A percentile compares a stretch with the other conserved stretches of the same genome.
Conservation (phyloP, 257 asterid genomes). For the Gentiana straminea region DNA sequence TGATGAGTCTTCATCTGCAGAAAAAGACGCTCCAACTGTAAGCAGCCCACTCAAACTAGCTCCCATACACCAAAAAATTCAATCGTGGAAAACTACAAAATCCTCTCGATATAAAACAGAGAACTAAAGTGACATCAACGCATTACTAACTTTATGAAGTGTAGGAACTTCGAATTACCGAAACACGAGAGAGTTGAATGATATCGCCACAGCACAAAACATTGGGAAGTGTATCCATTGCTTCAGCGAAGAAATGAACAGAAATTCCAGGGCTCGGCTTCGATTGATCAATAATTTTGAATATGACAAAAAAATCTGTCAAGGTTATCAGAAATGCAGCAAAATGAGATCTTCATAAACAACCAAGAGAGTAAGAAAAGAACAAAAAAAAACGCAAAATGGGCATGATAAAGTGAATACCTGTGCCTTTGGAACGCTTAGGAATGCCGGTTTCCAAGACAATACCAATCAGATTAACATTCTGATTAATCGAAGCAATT, state of each 20-base stretch:
- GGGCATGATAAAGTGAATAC: no score
- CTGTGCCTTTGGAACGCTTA: no score
- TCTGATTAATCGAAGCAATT: no score
- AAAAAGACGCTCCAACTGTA: not conserved
- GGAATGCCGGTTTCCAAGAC: no score
- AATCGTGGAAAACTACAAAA: no score
- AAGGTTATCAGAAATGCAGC: not conserved
- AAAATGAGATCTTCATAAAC: not conserved
- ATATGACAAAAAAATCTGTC: slow-evolving; percentile 48
- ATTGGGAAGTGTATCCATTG: slow-evolving; percentile 54
- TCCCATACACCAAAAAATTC: no score
- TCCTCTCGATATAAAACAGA: no score
- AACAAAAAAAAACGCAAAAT: no score
- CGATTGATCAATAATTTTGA: slow-evolving; percentile 56
- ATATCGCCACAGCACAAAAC: slow-evolving; percentile 55
- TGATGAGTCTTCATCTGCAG: slow-evolving; percentile 49
- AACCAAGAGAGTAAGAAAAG: not conserved
- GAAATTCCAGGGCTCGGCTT: slow-evolving; percentile 32
- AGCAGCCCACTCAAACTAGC: not conserved
- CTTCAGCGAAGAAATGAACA: slow-evolving; percentile 39
- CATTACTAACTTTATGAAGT: not conserved
- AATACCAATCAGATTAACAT: no score
- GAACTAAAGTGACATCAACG: not conserved
- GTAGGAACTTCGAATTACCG: slow-evolving; percentile 27
- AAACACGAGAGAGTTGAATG: slow-evolving; percentile 42